phyloP scores from a whole-genome alignment of 176 grass and related monocot species.

The Dactylis glomerata region DNA sequence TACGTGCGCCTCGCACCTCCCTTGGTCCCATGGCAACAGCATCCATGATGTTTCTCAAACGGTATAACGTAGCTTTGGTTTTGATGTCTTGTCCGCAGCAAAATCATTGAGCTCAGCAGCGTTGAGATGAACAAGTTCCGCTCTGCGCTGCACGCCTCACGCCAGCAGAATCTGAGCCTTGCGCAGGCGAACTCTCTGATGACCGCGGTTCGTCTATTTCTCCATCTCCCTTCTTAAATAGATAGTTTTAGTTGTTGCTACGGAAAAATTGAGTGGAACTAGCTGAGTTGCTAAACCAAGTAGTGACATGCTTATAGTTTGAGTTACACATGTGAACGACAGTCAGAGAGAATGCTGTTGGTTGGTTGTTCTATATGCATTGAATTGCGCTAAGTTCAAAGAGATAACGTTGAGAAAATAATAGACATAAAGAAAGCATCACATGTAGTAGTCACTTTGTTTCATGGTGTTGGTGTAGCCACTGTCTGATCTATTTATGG shows the following conservation, averaged over 20 bases:
- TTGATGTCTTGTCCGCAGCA: slow-evolving; percentile 37
- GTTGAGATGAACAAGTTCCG: slow-evolving; percentile 53
- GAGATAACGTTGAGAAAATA: background rate
- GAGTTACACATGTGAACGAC: background rate
- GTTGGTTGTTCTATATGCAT: background rate
- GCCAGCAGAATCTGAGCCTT: slow-evolving; percentile 55
- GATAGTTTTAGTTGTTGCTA: background rate
- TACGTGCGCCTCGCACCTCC: slow-evolving; percentile 4
- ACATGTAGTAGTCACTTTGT: background rate
- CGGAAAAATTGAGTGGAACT: background rate
- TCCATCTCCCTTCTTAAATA: slow-evolving; percentile 1
- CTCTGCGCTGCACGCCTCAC: slow-evolving; percentile 13
- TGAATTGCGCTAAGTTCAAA: background rate
- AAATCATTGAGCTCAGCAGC: slow-evolving; percentile 35
- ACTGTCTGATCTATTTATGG: slow-evolving; percentile 18
- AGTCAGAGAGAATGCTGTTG: background rate
- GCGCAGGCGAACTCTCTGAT: slow-evolving; percentile 52
- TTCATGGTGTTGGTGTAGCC: background rate
- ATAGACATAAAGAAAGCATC: background rate
- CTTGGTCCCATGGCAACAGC: background rate
- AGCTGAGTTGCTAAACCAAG: background rate
- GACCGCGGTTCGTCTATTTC: slow-evolving; percentile 39
- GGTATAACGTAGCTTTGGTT: background rate
- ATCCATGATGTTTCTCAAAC: background rate
- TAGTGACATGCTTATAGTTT: background rate